Percentiles rank a stretch among this genome's conserved stretches.
phyloP scores from a whole-genome alignment of 345 rosid species.

The Eucalyptus curtisii region DNA sequence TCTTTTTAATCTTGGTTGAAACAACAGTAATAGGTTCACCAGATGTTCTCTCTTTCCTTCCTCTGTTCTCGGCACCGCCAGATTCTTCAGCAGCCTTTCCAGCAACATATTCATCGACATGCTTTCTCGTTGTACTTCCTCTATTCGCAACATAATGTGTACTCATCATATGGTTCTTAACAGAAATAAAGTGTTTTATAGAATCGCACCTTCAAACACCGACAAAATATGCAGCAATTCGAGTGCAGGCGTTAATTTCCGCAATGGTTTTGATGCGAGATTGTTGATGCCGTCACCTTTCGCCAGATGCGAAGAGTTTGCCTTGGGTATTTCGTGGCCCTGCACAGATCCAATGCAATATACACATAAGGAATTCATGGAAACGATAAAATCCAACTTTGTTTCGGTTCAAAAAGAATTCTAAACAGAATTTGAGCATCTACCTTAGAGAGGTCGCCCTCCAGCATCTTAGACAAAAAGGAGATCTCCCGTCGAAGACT shows the following conservation, averaged over 20 bases:
- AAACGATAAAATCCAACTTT: background rate
- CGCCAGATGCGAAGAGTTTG: background rate
- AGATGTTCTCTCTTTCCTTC: too few relatives aligned
- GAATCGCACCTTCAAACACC: background rate
- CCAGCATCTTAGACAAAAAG: too few relatives aligned
- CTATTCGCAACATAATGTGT: too few relatives aligned
- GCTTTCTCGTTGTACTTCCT: too few relatives aligned
- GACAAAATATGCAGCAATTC: background rate
- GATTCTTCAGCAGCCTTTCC: too few relatives aligned
- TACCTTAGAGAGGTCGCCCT: background rate
- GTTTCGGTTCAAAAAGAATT: background rate
- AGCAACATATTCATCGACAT: too few relatives aligned
- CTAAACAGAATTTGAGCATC: background rate
- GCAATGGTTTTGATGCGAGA: background rate
- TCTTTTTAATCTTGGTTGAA: too few relatives aligned
- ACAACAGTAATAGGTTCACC: too few relatives aligned
- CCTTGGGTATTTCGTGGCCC: background rate
- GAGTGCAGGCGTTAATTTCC: background rate
- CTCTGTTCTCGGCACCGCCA: too few relatives aligned
- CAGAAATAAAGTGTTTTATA: too few relatives aligned
- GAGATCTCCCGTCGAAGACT: too few relatives aligned
- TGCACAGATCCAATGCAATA: background rate
- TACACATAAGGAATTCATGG: background rate
- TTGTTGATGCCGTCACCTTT: background rate
- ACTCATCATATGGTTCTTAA: too few relatives aligned